Evolutionary conservation across 1,284 basidiomycete species (phyloP).

Genomic region (Polyporus tsugae): DNA sequence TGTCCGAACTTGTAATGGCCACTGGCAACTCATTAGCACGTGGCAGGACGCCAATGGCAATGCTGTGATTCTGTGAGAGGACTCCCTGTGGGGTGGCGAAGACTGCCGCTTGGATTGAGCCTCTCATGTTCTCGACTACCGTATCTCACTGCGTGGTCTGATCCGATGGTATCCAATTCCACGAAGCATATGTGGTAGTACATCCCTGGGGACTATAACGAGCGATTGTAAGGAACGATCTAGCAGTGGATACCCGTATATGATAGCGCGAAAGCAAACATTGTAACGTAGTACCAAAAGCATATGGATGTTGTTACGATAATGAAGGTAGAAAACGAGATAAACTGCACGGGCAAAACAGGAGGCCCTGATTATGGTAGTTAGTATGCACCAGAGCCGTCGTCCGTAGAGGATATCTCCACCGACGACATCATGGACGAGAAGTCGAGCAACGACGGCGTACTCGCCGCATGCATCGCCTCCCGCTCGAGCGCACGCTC

Average conservation of each 20-base stretch:
- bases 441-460: constrained; percentile 14
- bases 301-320: background rate
- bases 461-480: background rate
- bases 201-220: background rate
- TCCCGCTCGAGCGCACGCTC: constrained; percentile 35
- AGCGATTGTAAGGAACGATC: constrained; percentile 8
- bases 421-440: constrained; percentile 11
- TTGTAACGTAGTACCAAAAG: constrained; percentile 8
- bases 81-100: too few species aligned
- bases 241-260: constrained; percentile 5
- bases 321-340: background rate
- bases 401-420: constrained; percentile 1
- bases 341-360: background rate
- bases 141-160: background rate
- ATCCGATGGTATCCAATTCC: background rate
- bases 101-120: too few species aligned
- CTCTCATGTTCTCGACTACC: too few species aligned
- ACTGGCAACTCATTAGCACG: too few species aligned
- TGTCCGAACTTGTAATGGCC: too few species aligned
- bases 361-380: background rate
- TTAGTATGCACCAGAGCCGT: background rate
- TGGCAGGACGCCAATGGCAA: too few species aligned
- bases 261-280: constrained; percentile 18
- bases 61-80: too few species aligned
- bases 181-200: background rate